Conservation (phyloP, 768 basidiomycete genomes). For the Phylloporus sp. region DNA sequence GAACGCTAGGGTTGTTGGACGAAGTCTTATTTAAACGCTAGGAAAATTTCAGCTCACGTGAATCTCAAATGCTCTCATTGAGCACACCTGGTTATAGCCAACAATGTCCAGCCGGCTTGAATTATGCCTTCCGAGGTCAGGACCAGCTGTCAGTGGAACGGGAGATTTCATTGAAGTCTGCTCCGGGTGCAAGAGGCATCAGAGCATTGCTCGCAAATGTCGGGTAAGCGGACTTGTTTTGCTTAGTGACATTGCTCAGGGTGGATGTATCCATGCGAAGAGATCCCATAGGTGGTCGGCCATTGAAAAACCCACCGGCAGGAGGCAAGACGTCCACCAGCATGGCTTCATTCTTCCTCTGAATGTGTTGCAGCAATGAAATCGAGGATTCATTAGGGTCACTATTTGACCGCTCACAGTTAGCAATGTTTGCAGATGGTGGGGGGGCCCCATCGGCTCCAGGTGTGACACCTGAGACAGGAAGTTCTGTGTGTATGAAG, state of each 20-base stretch:
- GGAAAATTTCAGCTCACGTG: constrained; percentile 20
- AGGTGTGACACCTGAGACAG: constrained; percentile 57
- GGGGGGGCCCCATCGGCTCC: constrained; percentile 50
- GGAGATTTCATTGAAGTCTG: constrained; percentile 64
- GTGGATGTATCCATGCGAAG: constrained; percentile 71
- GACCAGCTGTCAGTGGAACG: constrained; percentile 78
- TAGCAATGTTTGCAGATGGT: constrained; percentile 46
- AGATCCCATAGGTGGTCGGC: constrained; percentile 62
- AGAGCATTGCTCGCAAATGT: constrained; percentile 43
- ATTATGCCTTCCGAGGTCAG: constrained; percentile 76
- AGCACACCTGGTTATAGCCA: constrained; percentile 60
- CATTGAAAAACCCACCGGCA: constrained; percentile 43
- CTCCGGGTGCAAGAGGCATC: constrained; percentile 50
- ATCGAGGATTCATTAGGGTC: constrained; percentile 69
- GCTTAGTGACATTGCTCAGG: constrained; percentile 52
- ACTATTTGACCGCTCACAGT: constrained; percentile 69
- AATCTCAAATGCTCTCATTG: constrained; percentile 2
- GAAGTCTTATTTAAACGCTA: constrained; percentile 47
- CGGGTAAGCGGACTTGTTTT: constrained; percentile 86
- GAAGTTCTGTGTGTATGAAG: too few relatives aligned
- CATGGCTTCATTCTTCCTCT: constrained; percentile 55
- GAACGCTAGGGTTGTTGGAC: constrained; percentile 45
- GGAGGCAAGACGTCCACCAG: constrained; percentile 47
- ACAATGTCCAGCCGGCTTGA: constrained; percentile 68
- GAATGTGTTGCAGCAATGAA: constrained; percentile 75